Evolutionary conservation across 192 early-diverging fungal genomes (phyloP), one percentile per base, ranked within the genome.

Genomic region (Entophlyctis helioformis): DNA sequence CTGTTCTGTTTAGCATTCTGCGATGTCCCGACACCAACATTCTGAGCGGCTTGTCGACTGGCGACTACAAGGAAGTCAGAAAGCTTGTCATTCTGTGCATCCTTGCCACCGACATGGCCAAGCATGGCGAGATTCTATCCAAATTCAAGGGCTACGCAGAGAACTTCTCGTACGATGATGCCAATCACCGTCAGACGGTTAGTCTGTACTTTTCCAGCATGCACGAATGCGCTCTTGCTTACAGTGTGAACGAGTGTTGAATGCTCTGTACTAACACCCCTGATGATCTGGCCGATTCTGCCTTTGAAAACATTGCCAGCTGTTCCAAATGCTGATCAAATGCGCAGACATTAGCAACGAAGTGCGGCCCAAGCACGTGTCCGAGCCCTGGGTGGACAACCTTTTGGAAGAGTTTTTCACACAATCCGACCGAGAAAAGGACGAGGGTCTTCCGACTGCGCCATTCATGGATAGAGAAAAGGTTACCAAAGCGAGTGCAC

Each of bases 301-400:
- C 48, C 43, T 44, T 44, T 26, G 23, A 10, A 15, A 26, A 37
- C 18, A 22, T 60, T 59, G 61, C 18, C 20, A 72, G 63, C 56
- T 76, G 18, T 39, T 76, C 19, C 67, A 69, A 51, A 59, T 72
- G 47, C 56, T 76, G 23, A 56, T 66, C 16, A 76, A 76, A 42
- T 73, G 74, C 45, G 57, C 67, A 27, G 74, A 76, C 39, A 72
- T 76, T 32, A 60, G 56, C 31, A 76, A 76, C 53, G 74, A 76
- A 56, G 74, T 69, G 15, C 51, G 73, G 25, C 73, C 73, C 2
- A 68, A 62, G 36, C 54, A 72, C 25, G 59, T 72, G 11, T 51
- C 51, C 4, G 72, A 75, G 34, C 64, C 64, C 24, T 75, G 72
- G 72, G 68, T 75, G 22, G 72, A 70, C 44, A 49, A 48, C 45